These are phyloP conservation scores for Asparagopsis taxiformis DNA, from an alignment of 31 red algal species.

Conservation along the genomic window DNA sequence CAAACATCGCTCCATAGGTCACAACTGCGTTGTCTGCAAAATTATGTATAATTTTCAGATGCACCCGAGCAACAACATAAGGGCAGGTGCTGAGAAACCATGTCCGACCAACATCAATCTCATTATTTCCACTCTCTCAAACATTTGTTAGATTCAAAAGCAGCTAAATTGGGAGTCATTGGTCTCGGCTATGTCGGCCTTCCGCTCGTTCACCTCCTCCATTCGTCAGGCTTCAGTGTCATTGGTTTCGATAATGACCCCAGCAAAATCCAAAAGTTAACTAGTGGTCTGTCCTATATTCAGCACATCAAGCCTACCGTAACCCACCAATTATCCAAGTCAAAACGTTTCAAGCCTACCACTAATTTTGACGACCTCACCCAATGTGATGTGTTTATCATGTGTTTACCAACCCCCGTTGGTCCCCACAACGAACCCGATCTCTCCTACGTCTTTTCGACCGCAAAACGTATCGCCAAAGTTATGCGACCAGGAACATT, in stretches of 20 bases:
- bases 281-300: constrained; percentile 69
- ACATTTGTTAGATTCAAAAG: neutral
- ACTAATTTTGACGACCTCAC: constrained; percentile 27
- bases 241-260: constrained; percentile 74
- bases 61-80: constrained; percentile 6
- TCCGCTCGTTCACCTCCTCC: constrained; percentile 59
- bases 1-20: too few species aligned
- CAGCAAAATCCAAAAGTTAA: constrained; percentile 48
- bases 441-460: constrained; percentile 69
- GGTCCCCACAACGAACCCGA: constrained; percentile 85
- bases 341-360: constrained; percentile 14
- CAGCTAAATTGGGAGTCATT: constrained; percentile 63
- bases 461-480: constrained; percentile 31
- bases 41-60: neutral
- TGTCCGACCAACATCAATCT: too few species aligned
- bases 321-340: constrained; percentile 2
- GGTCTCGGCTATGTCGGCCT: constrained; percentile 95
- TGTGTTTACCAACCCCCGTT: constrained; percentile 85
- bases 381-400: constrained; percentile 55
- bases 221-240: constrained; percentile 43
- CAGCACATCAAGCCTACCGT: constrained; percentile 52
- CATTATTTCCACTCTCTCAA: neutral
- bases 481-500: constrained; percentile 33
- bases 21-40: too few species aligned
- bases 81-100: too few species aligned